Base-by-base conservation (phyloP, 805 yeast genomes). In the Schwanniomyces occidentalis region DNA sequence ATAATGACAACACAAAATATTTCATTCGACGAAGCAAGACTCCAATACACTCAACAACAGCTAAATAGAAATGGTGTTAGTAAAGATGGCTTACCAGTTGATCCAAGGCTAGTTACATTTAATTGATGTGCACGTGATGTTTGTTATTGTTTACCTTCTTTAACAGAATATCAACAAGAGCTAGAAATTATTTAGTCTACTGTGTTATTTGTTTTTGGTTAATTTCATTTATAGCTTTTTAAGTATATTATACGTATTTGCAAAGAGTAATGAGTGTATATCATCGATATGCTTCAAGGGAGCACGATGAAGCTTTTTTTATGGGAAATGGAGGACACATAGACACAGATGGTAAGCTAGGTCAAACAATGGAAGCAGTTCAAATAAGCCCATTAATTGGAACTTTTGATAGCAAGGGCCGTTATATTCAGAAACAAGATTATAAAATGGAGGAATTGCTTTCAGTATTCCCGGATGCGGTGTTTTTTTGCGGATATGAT, bases 21-120 rank as follows among this genome's bases (percentile, higher is more conserved):
- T 18, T 49, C 74, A 1, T 85, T 85, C 52, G 95, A 85, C 53
- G 77, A 77, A 26, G 95, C 95, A 1, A 65, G 95, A 41, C 54
- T 75, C 3, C 49, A 67, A 35, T 80, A 73, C 49, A 71, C 76
- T 4, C 65, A 62, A 33, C 43, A 54, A 10, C 60, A 61, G 42
- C 67, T 85, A 52, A 61, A 64, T 1, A 54, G 62, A 10, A 72
- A 82, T 50, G 71, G 68, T 8, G 78, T 85, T 21, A 82, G 75
- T 2, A 70, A 76, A 0, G 81, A 82, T 53, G 91, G 91, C 0
- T 56, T 74, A 32, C 90, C 90, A 0, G 44, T 67, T 24, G 90
- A 83, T 43, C 86, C 89, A 1, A 76, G 73, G 44, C 73, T 82
- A 2, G 76, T 81, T 2, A 73, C 78, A 0, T 74, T 75, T 35